Evolutionary conservation across 2,329 filamentous ascomycete species (phyloP), one percentile per base, ranked within the genome.

Genomic region (Chalaropsis ovoidea): DNA sequence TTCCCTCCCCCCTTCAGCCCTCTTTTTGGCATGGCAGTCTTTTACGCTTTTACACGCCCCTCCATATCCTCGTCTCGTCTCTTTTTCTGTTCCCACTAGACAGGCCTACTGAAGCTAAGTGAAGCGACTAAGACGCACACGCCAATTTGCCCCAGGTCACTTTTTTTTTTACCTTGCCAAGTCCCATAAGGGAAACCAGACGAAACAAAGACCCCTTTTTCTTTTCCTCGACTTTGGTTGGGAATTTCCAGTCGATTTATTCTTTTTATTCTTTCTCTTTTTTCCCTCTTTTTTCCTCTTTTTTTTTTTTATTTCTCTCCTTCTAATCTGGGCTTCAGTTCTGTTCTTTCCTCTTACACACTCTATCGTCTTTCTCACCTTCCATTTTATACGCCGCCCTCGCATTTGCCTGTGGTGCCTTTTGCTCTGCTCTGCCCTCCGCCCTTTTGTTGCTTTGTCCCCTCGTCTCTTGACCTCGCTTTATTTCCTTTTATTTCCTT

Each of bases 171-270:
- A 56, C 7, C 52, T 15, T 62, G 61, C 31, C 41, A 62, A 62
- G 61, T 62, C 15, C 24, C 22, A 62, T 47, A 19, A 31, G 45
- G 43, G 61, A 62, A 62, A 62, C 61, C 11, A 62, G 56, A 60
- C 56, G 56, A 60, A 60, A 60, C 56, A 60, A 60, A 41, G 56
- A 39, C 42, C 43, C 43, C 61, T 35, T 47, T 47, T 42, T 11
- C 17, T 62, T 41, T 61, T 42, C 42, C 19, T 62, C n/a, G n/a
- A n/a, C n/a, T n/a, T n/a, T n/a, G n/a, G n/a, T n/a, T n/a, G n/a
- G n/a, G n/a, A n/a, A n/a, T n/a, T n/a, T n/a, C n/a, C n/a, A n/a
- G n/a, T n/a, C n/a, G n/a, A n/a, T n/a, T n/a, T n/a, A n/a, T 62
- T 13, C 31, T 7, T 15, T 17, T 43, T 43, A n/a, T 35, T n/a